Evolutionary conservation across 176 grass and related monocot species (phyloP), one percentile per base, ranked within the genome.

Genomic region (Cocos nucifera): DNA sequence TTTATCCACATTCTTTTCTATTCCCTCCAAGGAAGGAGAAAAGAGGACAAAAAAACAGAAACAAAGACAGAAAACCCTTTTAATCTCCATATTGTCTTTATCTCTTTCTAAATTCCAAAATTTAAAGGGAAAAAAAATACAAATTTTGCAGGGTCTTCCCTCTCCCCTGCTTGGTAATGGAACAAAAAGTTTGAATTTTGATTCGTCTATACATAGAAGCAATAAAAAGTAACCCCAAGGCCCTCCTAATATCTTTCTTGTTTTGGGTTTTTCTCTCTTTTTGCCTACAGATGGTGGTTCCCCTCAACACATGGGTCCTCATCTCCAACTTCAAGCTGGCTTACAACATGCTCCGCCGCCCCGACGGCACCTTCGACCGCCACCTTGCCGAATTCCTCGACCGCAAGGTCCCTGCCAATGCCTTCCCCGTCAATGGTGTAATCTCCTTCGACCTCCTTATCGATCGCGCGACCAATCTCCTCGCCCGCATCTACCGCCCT

Each of bases 281-380:
- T 12, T 44, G 35, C 35, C 35, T 44, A 44, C 87, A 97, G 87
- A 85, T 73, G 64, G 84, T 39, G 23, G 93, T 98, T 75, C 93
- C 93, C 67, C 79, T 92, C 49, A 75, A 98, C 81, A 92, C 87
- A 62, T 89, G 81, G 84, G 81, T 98, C 49, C 93, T 98, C 73
- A 98, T 92, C 71, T 98, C 93, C 78, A 89, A 98, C 82, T 98
- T 86, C 87, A 98, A 98, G 80, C 49, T 98, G 69, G 67, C 81
- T 20, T 98, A 98, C 84, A 85, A 89, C 76, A 83, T 92, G 76
- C 76, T 92, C 23, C 93, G 93, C 44, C 84, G 93, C 5, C 79
- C 93, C 17, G 93, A 98, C 49, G 93, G 93, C 69, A 92, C 93
- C 73, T 98, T 98, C 56, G 87, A 98, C 60, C 93, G 93, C 53